Base-by-base conservation (phyloP, 2,329 filamentous ascomycete genomes). In the Xylariomycetidae sp. region DNA sequence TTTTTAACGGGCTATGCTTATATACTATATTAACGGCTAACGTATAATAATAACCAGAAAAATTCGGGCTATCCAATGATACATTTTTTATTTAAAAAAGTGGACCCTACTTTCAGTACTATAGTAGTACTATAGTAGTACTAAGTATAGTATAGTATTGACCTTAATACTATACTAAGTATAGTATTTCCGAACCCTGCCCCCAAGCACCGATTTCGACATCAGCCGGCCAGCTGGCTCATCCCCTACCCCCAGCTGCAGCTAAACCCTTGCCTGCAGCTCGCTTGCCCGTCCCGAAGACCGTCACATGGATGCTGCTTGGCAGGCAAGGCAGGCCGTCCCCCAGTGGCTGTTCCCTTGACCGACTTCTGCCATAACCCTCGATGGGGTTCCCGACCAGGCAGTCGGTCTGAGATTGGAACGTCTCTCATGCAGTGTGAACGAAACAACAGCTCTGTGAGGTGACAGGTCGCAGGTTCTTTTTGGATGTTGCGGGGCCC, bases 211-310 rank as follows among this genome's bases (percentile, higher is more conserved):
- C n/a, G n/a, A n/a, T n/a, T 7, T 29, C 27, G 27, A 29, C 27
- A 29, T 29, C 27, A 29, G 27, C 27, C 27, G 27, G 27, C 27
- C 27, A 16, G n/a, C 13, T 10, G 13, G 5, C 27, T 16, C 12
- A 13, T 6, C 24, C 24, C 10, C 25, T 25, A 13, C 27, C 14
- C 31, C 36, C 25, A 36, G 34, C 43, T 49, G 45, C 47, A 48
- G 23, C 41, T 43, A 34, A 42, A 32, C 35, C 24, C 33, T 41
- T 43, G 38, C 37, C 40, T 44, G 41, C 45, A 46, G 28, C 39
- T 46, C 44, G 43, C 46, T 44, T 50, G 35, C 40, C 46, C 48
- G 49, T 53, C 44, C 50, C 52, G 46, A 49, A 45, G 40, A 47
- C 38, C 43, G 40, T 44, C 44, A 38, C 18, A 37, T 35, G 30